Percentiles rank a stretch among this genome's conserved stretches.
These are phyloP conservation scores for Aspergillus ibericus DNA, from an alignment of 2,329 filamentous ascomycete species.

Conservation along the genomic window DNA sequence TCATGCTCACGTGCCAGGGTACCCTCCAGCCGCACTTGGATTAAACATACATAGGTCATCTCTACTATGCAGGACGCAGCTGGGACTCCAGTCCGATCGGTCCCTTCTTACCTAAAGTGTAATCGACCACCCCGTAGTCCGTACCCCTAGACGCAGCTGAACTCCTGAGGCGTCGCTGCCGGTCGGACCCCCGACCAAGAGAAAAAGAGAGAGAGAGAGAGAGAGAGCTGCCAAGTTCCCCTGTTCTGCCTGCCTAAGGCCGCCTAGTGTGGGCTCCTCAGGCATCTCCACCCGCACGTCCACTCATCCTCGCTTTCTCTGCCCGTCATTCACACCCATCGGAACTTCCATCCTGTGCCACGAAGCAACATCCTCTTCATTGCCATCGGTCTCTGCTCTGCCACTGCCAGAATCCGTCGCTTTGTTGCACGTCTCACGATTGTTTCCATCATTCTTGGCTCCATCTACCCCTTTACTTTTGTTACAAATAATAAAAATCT, in stretches of 20 bases:
- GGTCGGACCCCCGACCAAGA: neutral
- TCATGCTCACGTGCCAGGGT: neutral
- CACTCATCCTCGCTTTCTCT: slow-evolving; percentile 29
- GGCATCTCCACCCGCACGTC: slow-evolving; percentile 24
- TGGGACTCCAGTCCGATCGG: neutral
- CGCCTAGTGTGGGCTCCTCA: slow-evolving; percentile 14
- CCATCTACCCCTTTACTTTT: slow-evolving; percentile 8
- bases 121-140: neutral
- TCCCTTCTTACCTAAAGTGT: neutral
- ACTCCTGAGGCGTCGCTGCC: neutral
- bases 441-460: slow-evolving; percentile 9
- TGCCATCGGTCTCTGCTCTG: slow-evolving; percentile 18
- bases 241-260: slow-evolving; percentile 6
- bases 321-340: slow-evolving; percentile 24
- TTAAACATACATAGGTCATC: neutral
- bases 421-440: slow-evolving; percentile 8
- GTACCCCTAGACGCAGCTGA: neutral
- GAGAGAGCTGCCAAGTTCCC: neutral
- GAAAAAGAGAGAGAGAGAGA: too few species aligned
- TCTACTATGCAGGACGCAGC: neutral
- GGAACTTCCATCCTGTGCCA: slow-evolving; percentile 30
- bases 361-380: slow-evolving; percentile 27
- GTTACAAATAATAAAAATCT: slow-evolving; percentile 33
- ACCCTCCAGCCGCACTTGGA: neutral
- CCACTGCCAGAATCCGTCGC: slow-evolving; percentile 13